Conservation (phyloP, 176 grass and related monocot species). For the Cymbopogon citratus region DNA sequence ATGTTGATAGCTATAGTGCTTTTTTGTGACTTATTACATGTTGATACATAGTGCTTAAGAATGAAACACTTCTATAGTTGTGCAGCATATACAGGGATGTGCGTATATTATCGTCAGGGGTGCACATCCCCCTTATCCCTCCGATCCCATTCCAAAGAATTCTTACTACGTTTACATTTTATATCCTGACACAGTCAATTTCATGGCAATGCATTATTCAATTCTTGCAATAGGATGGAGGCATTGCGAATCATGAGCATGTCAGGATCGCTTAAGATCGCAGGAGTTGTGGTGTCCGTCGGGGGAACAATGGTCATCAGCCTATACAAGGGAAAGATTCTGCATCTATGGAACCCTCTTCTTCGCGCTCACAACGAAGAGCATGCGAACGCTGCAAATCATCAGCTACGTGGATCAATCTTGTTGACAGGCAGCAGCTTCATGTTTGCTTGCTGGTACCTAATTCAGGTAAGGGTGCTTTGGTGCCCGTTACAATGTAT, state of each 20-base stretch:
- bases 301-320: slow-evolving; percentile 46
- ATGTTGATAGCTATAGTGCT: too few relatives aligned
- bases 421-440: slow-evolving; percentile 40
- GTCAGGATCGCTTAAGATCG: slow-evolving; percentile 25
- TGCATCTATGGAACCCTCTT: slow-evolving; percentile 43
- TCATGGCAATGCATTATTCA: too few relatives aligned
- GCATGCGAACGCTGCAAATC: not conserved
- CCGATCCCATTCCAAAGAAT: too few relatives aligned
- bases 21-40: too few relatives aligned
- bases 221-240: slow-evolving; percentile 34
- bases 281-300: slow-evolving; percentile 25
- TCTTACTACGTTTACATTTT: too few relatives aligned
- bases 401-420: slow-evolving; percentile 36
- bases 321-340: slow-evolving; percentile 47
- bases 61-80: slow-evolving; percentile 18
- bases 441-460: slow-evolving; percentile 49
- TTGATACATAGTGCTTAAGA: not conserved
- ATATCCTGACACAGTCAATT: too few relatives aligned
- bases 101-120: too few relatives aligned
- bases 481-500: too few relatives aligned
- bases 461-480: slow-evolving; percentile 33
- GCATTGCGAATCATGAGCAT: slow-evolving; percentile 5
- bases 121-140: too few relatives aligned
- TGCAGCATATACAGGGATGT: not conserved
- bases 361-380: not conserved